Conservation (phyloP, 306 rosid species). For the Citrullus colocynthis region DNA sequence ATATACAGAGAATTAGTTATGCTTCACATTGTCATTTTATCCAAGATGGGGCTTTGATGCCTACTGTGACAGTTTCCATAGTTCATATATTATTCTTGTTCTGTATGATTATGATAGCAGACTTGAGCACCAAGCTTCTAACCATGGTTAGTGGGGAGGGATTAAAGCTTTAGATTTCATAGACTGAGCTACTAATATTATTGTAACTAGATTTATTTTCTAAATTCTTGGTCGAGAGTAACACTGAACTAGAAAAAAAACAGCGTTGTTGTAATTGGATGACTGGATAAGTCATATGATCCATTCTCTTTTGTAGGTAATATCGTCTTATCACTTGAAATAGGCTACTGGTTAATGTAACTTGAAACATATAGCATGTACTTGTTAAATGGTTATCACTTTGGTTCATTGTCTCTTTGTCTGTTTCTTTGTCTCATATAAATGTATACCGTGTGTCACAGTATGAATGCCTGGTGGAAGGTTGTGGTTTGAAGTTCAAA, state of each 20-base stretch:
- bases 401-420: neutral
- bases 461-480: constrained; percentile 92
- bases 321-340: neutral
- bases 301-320: neutral
- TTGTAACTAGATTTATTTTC: neutral
- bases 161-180: neutral
- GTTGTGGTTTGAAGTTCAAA: constrained; percentile 81
- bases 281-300: neutral
- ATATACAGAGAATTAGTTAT: neutral
- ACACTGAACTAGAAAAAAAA: neutral
- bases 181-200: neutral
- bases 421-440: neutral
- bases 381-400: neutral
- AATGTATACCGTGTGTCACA: constrained; percentile 14
- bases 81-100: neutral
- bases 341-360: neutral
- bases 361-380: neutral
- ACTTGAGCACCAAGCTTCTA: neutral
- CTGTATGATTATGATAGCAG: neutral
- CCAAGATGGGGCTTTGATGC: neutral
- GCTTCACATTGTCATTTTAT: neutral
- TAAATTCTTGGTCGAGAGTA: neutral
- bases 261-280: neutral
- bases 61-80: neutral
- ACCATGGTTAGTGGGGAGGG: neutral